phyloP scores from a whole-genome alignment of 139 green algal species.

The Zygnema circumcarinatum region DNA sequence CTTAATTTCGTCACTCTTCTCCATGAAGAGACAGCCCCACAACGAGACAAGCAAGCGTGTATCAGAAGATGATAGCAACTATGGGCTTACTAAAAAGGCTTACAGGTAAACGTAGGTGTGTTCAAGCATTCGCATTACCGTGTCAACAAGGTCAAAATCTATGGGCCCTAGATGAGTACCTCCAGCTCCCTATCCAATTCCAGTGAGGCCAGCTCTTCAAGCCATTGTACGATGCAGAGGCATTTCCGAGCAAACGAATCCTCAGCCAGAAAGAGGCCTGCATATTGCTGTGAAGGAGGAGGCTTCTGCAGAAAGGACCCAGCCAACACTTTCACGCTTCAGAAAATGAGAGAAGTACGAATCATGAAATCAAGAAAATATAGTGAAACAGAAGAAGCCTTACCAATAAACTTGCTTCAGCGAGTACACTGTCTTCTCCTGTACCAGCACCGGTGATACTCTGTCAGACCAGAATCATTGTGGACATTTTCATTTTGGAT shows the following conservation, averaged over 20 bases:
- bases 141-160: too few relatives aligned
- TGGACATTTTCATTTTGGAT: too few relatives aligned
- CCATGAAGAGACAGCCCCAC: too few relatives aligned
- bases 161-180: too few relatives aligned
- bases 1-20: too few relatives aligned
- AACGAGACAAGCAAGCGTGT: too few relatives aligned
- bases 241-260: conserved; percentile 25
- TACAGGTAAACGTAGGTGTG: too few relatives aligned
- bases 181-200: conserved; percentile 34
- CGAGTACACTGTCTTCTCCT: not conserved
- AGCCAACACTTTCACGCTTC: not conserved
- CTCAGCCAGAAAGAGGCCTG: conserved; percentile 26
- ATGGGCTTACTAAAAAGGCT: too few relatives aligned
- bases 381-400: not conserved
- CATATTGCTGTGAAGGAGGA: conserved; percentile 54
- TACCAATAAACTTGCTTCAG: not conserved
- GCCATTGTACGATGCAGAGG: conserved; percentile 52
- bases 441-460: not conserved
- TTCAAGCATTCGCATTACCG: too few relatives aligned
- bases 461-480: not conserved
- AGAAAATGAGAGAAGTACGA: not conserved
- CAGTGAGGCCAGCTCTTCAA: conserved; percentile 47
- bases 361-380: not conserved
- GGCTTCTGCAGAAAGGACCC: not conserved
- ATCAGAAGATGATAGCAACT: too few relatives aligned